Evolutionary conservation across 148 eudicot species (phyloP).

Genomic region (Cornus kousa): DNA sequence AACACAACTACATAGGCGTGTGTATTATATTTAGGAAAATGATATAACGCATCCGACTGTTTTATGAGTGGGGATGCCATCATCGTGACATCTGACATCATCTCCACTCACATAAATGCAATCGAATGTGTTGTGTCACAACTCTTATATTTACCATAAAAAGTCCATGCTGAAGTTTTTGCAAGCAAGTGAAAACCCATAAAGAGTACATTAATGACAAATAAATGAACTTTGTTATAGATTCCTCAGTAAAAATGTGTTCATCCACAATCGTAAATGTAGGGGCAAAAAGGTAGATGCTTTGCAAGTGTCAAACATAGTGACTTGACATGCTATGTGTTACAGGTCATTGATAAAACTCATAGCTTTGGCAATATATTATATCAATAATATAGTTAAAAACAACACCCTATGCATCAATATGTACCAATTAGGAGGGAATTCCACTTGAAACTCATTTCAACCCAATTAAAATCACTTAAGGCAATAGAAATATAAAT

Average conservation of each 20-base stretch:
- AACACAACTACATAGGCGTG: background rate
- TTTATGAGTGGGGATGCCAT: too few species aligned
- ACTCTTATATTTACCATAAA: too few species aligned
- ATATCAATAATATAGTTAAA: background rate
- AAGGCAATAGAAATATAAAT: background rate
- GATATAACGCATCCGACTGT: too few species aligned
- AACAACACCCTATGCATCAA: background rate
- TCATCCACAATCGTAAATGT: background rate
- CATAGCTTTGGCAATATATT: background rate
- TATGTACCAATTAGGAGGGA: background rate
- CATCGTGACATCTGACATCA: too few species aligned
- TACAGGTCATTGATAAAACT: too few species aligned
- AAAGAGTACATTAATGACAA: background rate
- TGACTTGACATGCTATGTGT: background rate
- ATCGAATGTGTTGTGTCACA: too few species aligned
- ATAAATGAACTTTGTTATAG: background rate
- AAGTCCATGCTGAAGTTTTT: background rate
- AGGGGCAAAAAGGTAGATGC: background rate
- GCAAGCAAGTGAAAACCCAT: background rate
- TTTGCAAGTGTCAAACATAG: background rate
- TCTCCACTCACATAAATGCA: too few species aligned
- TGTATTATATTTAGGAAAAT: too few species aligned
- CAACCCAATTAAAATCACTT: constrained; percentile 2
- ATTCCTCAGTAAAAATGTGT: background rate
- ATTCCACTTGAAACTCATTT: background rate